Evolutionary conservation across 2,329 filamentous ascomycete species (phyloP).

Genomic region (Dactylella cylindrospora): DNA sequence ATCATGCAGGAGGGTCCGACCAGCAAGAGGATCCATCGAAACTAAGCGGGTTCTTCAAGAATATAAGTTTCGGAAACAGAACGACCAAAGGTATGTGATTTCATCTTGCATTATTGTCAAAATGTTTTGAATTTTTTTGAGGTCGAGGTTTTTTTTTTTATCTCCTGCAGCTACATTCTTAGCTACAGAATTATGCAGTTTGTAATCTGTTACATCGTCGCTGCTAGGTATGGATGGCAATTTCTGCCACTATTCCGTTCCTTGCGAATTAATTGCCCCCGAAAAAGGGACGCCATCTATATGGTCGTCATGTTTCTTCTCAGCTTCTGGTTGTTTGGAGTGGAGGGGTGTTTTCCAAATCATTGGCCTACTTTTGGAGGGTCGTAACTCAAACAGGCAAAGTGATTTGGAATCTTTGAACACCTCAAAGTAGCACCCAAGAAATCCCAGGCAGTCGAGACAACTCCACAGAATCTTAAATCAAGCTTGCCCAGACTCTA

Average conservation of each 20-base stretch:
- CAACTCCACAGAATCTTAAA: constrained; percentile 28
- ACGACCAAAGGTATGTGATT: constrained; percentile 44
- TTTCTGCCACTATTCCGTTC: no score
- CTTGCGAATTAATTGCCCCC: no score
- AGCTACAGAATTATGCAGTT: background rate
- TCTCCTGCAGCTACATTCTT: background rate
- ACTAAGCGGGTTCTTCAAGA: constrained; percentile 43
- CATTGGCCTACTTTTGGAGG: constrained; percentile 27
- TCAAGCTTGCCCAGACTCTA: constrained; percentile 18
- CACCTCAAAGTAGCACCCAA: no score
- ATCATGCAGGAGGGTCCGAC: constrained; percentile 24
- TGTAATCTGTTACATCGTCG: background rate
- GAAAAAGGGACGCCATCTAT: no score
- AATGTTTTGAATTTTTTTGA: background rate
- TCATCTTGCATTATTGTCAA: constrained; percentile 31
- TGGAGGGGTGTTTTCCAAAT: constrained; percentile 44
- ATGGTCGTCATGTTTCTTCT: background rate
- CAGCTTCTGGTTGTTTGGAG: constrained; percentile 4
- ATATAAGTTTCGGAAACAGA: constrained; percentile 42
- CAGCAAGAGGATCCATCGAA: constrained; percentile 35
- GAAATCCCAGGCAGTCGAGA: constrained; percentile 32
- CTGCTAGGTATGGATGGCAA: background rate
- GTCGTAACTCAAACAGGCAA: constrained; percentile 35
- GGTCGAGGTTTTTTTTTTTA: background rate
- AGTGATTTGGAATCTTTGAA: constrained; percentile 45